Base-by-base conservation (phyloP, 495 filamentous ascomycete genomes). In the Rostrohypoxylon terebratum region DNA sequence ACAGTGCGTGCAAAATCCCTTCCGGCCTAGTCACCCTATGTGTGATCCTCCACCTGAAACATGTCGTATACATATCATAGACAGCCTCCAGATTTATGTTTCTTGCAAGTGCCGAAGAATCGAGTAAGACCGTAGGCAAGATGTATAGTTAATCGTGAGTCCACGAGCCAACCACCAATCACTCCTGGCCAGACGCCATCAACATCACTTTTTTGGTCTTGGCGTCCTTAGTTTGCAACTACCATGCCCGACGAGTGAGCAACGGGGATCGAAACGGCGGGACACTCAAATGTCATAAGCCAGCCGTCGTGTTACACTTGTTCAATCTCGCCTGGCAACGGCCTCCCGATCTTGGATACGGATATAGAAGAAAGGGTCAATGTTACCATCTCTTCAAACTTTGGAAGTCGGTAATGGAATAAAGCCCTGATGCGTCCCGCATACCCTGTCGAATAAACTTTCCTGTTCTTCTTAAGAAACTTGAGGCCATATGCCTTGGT, bases 371-470 rank as follows among this genome's bases (percentile, higher is more conserved):
- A 55, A 66, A 59, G 63, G 65, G 50, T 23, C 58, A 67, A 42
- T 51, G 33, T 55, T 62, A 45, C 63, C 66, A 59, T 54, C 59
- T 54, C 59, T 63, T 66, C 55, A 25, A 73, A 28, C 28, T 28
- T 28, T 28, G 28, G 28, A 28, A 63, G 65, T 73, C 65, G 71
- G 60, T 66, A 48, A 51, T 69, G 53, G 57, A 65, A 58, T 67
- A 38, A 69, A 68, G 45, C 31, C 59, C 51, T 63, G 63, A 70
- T 70, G 66, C 66, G 31, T 66, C 57, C 28, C 62, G 58, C 66
- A 58, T 66, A 64, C 66, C 51, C 63, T 53, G 51, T 69, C 25
- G 71, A 66, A 67, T 68, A 45, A 44, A 59, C 28, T 70, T 63
- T 51, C 51, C 51, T 53, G 63, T 63, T 61, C 58, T 59, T 53